A percentile compares a stretch with the other conserved stretches of the same genome.
phyloP scores from a whole-genome alignment of 805 yeast genomes.

The Lachancea sp. region DNA sequence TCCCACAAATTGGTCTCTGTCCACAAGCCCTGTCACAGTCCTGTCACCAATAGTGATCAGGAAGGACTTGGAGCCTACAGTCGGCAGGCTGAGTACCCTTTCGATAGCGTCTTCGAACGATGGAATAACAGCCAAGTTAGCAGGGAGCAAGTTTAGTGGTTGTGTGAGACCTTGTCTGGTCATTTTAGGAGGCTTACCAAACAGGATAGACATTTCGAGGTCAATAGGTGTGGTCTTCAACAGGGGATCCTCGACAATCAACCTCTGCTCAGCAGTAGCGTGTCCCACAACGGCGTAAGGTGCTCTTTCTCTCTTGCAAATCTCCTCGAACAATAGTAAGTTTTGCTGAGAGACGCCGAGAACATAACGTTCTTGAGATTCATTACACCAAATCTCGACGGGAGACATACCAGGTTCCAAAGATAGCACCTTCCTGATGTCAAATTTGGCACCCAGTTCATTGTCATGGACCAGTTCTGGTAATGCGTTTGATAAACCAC shows the following conservation, averaged over 20 bases:
- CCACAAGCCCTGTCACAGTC: constrained; percentile 93
- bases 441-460: constrained; percentile 89
- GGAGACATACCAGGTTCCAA: constrained; percentile 98
- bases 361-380: constrained; percentile 97
- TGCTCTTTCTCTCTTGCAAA: constrained; percentile 93
- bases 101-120: constrained; percentile 58
- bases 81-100: constrained; percentile 81
- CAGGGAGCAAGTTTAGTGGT: constrained; percentile 42
- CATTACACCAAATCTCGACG: constrained; percentile 99
- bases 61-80: constrained; percentile 93
- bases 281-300: constrained; percentile 93
- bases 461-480: constrained; percentile 98
- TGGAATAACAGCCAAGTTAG: constrained; percentile 34
- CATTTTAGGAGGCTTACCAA: constrained; percentile 97
- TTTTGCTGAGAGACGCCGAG: constrained; percentile 82
- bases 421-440: constrained; percentile 81
- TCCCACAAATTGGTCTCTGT: constrained; percentile 97
- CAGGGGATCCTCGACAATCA: constrained; percentile 72
- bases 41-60: constrained; percentile 97
- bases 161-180: constrained; percentile 64
- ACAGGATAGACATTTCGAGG: constrained; percentile 87
- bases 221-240: constrained; percentile 86
- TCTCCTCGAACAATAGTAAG: constrained; percentile 59
- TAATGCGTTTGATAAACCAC: constrained; percentile 94
- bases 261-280: constrained; percentile 81